Evolutionary conservation across 2,329 filamentous ascomycete species (phyloP).

Genomic region (Calonectria pauciramosa): DNA sequence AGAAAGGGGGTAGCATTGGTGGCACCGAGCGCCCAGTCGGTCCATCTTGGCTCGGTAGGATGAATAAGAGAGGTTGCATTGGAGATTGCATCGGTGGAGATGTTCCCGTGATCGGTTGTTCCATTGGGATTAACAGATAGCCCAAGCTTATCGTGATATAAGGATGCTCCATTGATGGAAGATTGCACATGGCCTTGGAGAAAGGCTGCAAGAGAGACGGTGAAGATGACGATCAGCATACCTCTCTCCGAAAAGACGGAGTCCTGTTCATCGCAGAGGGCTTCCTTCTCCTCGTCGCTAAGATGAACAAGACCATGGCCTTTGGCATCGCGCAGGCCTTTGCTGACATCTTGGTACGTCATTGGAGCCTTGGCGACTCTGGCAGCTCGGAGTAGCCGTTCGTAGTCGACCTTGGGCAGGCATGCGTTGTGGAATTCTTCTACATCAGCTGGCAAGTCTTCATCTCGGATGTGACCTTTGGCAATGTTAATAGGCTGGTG

Average conservation of each 20-base stretch:
- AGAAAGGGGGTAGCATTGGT: slow-evolving; percentile 55
- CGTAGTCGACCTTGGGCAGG: slow-evolving; percentile 7
- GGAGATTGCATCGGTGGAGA: not conserved
- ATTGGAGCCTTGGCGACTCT: slow-evolving; percentile 8
- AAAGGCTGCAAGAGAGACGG: slow-evolving; percentile 58
- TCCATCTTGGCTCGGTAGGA: not conserved
- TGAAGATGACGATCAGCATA: slow-evolving; percentile 40
- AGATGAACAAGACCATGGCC: not conserved
- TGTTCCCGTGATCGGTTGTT: slow-evolving; percentile 2
- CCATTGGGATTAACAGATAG: not conserved
- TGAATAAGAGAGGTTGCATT: not conserved
- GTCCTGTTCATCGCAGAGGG: not conserved
- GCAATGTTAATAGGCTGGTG: not conserved
- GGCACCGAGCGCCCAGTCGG: slow-evolving; percentile 44
- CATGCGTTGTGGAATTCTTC: slow-evolving; percentile 1
- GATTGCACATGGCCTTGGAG: slow-evolving; percentile 59
- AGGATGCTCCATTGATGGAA: slow-evolving; percentile 55
- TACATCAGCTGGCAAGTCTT: slow-evolving; percentile 11
- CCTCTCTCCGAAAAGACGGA: slow-evolving; percentile 25
- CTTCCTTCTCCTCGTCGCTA: slow-evolving; percentile 8
- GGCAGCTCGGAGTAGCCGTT: slow-evolving; percentile 2
- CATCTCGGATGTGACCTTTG: slow-evolving; percentile 8
- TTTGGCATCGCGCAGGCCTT: not conserved
- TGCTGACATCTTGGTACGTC: slow-evolving; percentile 15
- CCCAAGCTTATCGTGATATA: slow-evolving; percentile 42